Evolutionary conservation across 2,329 filamentous ascomycete species (phyloP), one percentile per base, ranked within the genome.

Genomic region (Fusarium subtropicale): DNA sequence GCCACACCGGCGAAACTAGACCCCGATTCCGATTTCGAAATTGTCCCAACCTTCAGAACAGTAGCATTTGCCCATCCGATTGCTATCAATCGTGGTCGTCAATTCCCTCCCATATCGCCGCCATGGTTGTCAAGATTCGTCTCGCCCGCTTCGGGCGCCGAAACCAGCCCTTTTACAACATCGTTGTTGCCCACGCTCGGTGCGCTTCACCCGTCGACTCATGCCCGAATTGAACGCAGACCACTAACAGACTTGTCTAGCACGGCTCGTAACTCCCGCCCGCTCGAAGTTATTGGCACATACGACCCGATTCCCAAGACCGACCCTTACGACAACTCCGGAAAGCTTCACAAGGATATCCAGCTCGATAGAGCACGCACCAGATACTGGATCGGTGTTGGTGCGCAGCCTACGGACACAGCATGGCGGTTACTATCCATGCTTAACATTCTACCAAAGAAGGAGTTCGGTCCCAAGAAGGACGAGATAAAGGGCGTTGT

Each of bases 351-450:
- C 84, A 99, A 99, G 81, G 94, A 98, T 72, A 92, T 99, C 78
- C 90, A 93, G 76, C 86, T 99, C 16, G 96, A 99, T 80, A 83
- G 87, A 10, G 84, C 88, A 71, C 86, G 96, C 64, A 92, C 95
- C 60, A 91, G 91, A 80, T 99, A 99, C 83, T 99, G 96, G 96
- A 86, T 99, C 36, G 96, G 96, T 78, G 95, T 98, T 5, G 96
- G 96, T 1, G 96, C 96, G 58, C 96, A 99, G 82, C 96, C 96
- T 12, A 94, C 92, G 67, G 93, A 97, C 72, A 90, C 92, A 5
- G 92, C 92, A 36, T 97, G 94, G 94, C 87, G 93, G 77, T 80
- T 98, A 74, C 83, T 99, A 73, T 88, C 87, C 58, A 91, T 97
- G 92, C 93, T 94, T 60, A 72, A 81, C 28, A 77, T 81, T 39